Evolutionary conservation across 345 rosid genomes (phyloP).

Genomic region (Psidium guajava): DNA sequence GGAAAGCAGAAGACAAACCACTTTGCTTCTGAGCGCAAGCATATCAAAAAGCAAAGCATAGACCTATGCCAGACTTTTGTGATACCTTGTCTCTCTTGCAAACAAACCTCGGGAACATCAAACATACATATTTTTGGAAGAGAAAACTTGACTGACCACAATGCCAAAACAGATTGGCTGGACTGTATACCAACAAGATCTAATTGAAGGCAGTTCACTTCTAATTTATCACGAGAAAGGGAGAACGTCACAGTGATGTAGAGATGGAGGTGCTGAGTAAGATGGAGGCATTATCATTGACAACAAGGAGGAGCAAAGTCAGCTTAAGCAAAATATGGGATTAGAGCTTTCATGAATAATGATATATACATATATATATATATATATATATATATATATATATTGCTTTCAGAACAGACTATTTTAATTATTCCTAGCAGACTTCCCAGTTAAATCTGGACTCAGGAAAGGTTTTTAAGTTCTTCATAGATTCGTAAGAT

Average conservation of each 20-base stretch:
- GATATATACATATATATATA: too few species aligned
- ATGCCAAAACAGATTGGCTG: background rate
- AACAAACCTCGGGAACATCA: background rate
- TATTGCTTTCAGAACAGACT: background rate
- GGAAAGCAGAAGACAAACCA: background rate
- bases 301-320: background rate
- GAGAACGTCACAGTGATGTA: background rate
- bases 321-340: background rate
- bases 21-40: background rate
- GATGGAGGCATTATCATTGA: background rate
- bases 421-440: background rate
- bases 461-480: background rate
- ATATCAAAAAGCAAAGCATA: background rate
- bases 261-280: background rate
- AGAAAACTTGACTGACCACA: background rate
- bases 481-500: background rate
- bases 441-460: background rate
- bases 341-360: background rate
- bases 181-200: background rate
- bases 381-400: too few species aligned
- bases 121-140: background rate
- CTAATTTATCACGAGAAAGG: background rate
- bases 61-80: background rate
- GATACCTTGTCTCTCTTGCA: background rate
- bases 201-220: background rate